Conservation (phyloP, 306 rosid species). For the Inga leiocalycina region DNA sequence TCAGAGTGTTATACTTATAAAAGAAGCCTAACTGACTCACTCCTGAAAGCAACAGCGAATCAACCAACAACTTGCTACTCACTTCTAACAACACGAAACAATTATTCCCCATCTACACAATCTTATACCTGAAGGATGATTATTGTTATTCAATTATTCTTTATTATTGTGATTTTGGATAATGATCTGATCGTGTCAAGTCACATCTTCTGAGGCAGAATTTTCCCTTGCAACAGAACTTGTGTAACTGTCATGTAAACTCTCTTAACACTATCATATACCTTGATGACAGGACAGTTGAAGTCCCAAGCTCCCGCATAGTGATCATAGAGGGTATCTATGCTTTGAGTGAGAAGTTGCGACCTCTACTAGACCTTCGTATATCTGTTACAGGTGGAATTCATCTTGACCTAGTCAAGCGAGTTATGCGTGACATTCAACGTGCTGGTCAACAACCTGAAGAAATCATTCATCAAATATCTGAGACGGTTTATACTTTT, state of each 20-base stretch:
- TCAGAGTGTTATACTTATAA: neutral
- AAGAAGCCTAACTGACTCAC: neutral
- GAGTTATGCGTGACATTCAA: constrained; percentile 16
- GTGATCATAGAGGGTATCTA: constrained; percentile 17
- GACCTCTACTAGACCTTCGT: constrained; percentile 15
- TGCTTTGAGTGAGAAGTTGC: constrained; percentile 24
- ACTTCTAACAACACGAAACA: neutral
- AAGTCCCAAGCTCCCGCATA: constrained; percentile 9
- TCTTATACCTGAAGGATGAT: neutral
- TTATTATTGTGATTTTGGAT: neutral
- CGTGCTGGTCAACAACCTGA: constrained; percentile 15
- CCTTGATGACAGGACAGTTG: constrained; percentile 7
- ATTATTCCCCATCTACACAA: neutral
- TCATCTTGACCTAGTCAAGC: constrained; percentile 19
- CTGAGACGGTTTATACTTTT: constrained; percentile 7
- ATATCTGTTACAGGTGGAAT: constrained; percentile 19
- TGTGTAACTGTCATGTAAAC: neutral
- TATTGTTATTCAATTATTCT: neutral
- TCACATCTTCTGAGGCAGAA: neutral
- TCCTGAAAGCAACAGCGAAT: neutral
- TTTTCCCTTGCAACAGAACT: neutral
- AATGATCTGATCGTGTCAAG: neutral
- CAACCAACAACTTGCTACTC: neutral
- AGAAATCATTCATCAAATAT: constrained; percentile 20
- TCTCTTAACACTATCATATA: neutral